Evolutionary conservation across 176 grass and related monocot genomes (phyloP), one percentile per base, ranked within the genome.

Genomic region (Cocos nucifera): DNA sequence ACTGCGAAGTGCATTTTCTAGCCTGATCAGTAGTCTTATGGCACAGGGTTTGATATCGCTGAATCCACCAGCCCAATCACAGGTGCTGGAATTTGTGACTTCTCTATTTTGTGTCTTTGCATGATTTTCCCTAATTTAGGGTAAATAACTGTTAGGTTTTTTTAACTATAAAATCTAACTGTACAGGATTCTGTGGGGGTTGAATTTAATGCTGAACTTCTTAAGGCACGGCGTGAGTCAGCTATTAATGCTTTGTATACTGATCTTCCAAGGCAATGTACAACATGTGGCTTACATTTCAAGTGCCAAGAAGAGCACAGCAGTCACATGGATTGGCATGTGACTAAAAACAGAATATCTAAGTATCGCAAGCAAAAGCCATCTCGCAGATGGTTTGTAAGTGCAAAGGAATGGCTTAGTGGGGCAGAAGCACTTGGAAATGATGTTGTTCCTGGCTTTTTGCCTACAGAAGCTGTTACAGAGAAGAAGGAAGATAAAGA

Each of bases 241-340:
- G 81, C 81, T 63, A 93, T 93, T 73, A 83, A 86, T 76, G 72
- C 85, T 65, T 64, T 98, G 28, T 93, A 93, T 81, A 68, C 63
- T 22, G 88, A 92, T 61, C 79, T 98, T 69, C 64, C 76, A 15
- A 88, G 94, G 39, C 88, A 98, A 84, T 98, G 94, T 63, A 89
- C 86, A 76, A 93, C 94, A 9, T 98, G 94, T 81, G 94, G 94
- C 59, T 77, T 98, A 67, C 78, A 85, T 57, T 98, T 98, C 53
- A 87, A 88, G 81, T 63, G 72, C 62, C 94, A 98, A 75, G 88
- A 98, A 57, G 94, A 93, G 67, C 94, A 98, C 62, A 74, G 88
- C 75, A 73, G 58, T 65, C 94, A 98, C 75, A 98, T 98, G 94
- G 94, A 98, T 77, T 98, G 94, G 94, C 94, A 98, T 81, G 94